These are phyloP conservation scores for Cutaneotrichosporon dermatis DNA, from an alignment of 1,284 basidiomycete species.

Conservation along the genomic window DNA sequence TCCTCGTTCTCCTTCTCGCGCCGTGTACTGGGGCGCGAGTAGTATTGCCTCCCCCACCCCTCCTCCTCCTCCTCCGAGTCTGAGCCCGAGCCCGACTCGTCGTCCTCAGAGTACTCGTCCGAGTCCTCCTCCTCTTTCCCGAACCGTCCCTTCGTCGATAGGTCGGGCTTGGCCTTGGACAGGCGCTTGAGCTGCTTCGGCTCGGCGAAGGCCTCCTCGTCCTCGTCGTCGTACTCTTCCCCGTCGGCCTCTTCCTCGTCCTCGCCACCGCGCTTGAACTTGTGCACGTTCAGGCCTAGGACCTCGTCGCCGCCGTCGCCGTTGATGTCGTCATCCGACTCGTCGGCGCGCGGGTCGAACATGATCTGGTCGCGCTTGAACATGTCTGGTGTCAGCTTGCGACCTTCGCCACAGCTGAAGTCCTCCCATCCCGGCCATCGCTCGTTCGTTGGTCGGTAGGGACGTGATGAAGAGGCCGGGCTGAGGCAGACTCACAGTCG, in stretches of 20 bases:
- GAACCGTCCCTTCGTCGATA: slow-evolving; percentile 43
- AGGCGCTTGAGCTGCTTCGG: slow-evolving; percentile 38
- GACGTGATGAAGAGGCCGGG: no score
- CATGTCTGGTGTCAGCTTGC: slow-evolving; percentile 44
- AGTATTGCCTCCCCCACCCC: slow-evolving; percentile 78
- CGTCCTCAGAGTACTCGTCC: slow-evolving; percentile 54
- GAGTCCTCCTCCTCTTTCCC: slow-evolving; percentile 50
- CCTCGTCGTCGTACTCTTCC: slow-evolving; percentile 50
- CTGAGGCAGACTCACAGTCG: slow-evolving; percentile 50
- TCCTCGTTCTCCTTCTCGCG: slow-evolving; percentile 19
- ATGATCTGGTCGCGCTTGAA: slow-evolving; percentile 68
- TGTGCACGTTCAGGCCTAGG: slow-evolving; percentile 54
- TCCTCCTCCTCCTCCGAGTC: slow-evolving; percentile 55
- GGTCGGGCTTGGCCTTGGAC: slow-evolving; percentile 42
- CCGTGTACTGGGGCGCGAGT: slow-evolving; percentile 55
- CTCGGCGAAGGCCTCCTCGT: slow-evolving; percentile 37
- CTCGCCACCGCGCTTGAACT: slow-evolving; percentile 27
- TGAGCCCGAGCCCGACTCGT: slow-evolving; percentile 37
- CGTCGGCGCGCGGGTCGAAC: slow-evolving; percentile 61
- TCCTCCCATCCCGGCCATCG: no score
- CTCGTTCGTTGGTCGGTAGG: no score
- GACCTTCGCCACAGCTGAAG: no score
- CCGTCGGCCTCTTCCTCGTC: slow-evolving; percentile 46
- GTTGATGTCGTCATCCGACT: slow-evolving; percentile 43
- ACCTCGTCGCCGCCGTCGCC: slow-evolving; percentile 59